A percentile compares a stretch with the other conserved stretches of the same genome.
phyloP scores from a whole-genome alignment of 805 yeast genomes.

The Priceomyces melissophilus region DNA sequence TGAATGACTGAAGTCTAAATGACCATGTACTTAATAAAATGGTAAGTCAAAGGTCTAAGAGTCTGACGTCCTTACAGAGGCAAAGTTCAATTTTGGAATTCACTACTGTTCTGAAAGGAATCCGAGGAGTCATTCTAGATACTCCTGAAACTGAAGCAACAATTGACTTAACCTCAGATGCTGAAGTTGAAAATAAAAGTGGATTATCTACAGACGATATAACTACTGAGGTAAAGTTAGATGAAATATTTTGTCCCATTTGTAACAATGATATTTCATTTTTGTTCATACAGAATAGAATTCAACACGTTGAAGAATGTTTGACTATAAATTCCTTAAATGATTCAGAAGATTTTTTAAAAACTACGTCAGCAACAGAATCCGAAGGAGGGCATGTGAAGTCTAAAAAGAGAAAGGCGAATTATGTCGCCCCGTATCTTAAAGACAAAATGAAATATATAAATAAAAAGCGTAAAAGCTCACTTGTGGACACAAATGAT shows the following conservation, averaged over 20 bases:
- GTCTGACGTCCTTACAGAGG: conserved; percentile 6
- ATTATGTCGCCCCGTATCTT: conserved; percentile 1
- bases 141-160: conserved; percentile 3
- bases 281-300: conserved; percentile 41
- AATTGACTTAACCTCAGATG: conserved; percentile 15
- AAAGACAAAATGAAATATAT: conserved; percentile 16
- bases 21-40: no score
- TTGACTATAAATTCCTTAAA: conserved; percentile 27
- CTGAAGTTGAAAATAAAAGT: background rate
- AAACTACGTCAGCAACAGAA: conserved; percentile 15
- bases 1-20: no score
- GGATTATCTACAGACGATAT: background rate
- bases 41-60: no score
- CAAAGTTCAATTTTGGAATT: conserved; percentile 26
- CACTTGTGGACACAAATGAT: background rate
- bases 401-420: conserved; percentile 15
- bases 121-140: background rate
- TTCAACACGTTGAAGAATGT: conserved; percentile 56
- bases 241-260: conserved; percentile 46
- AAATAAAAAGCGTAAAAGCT: conserved; percentile 5
- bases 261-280: conserved; percentile 41
- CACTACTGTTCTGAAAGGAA: conserved; percentile 6
- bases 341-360: conserved; percentile 30
- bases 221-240: background rate
- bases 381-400: background rate